phyloP scores from a whole-genome alignment of 352 stramenopile species.

The Pythium sp. region DNA sequence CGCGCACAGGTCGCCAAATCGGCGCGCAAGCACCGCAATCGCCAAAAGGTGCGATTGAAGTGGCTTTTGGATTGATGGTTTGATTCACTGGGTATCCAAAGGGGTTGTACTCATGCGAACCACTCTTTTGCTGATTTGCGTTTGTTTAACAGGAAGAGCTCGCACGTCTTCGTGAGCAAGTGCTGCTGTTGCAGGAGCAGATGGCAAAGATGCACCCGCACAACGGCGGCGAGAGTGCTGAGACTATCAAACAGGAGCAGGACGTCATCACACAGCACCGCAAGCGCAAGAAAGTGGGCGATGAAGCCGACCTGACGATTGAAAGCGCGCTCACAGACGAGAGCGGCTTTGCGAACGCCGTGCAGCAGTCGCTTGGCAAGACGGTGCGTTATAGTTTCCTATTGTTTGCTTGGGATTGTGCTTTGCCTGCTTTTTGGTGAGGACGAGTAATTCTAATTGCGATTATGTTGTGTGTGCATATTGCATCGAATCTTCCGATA shows the following conservation, averaged over 20 bases:
- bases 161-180: constrained; percentile 62
- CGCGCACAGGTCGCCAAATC: constrained; percentile 82
- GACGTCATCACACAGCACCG: constrained; percentile 60
- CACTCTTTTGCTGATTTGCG: not conserved
- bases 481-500: constrained; percentile 3
- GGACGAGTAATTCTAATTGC: constrained; percentile 1
- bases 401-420: not conserved
- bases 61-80: not conserved
- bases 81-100: not conserved
- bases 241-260: constrained; percentile 48
- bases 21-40: constrained; percentile 78
- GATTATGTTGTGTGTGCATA: not conserved
- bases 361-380: constrained; percentile 21
- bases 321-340: constrained; percentile 30
- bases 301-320: constrained; percentile 23
- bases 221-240: constrained; percentile 30
- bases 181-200: constrained; percentile 74
- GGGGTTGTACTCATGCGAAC: not conserved
- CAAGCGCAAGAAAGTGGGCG: constrained; percentile 72
- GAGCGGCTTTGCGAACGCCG: constrained; percentile 20
- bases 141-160: constrained; percentile 47
- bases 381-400: constrained; percentile 18
- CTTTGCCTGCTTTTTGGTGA: not conserved
- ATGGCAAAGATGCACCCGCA: constrained; percentile 69
- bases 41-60: constrained; percentile 43